phyloP scores from a whole-genome alignment of 2,329 filamentous ascomycete species.

The Pyrenochaeta sp. region DNA sequence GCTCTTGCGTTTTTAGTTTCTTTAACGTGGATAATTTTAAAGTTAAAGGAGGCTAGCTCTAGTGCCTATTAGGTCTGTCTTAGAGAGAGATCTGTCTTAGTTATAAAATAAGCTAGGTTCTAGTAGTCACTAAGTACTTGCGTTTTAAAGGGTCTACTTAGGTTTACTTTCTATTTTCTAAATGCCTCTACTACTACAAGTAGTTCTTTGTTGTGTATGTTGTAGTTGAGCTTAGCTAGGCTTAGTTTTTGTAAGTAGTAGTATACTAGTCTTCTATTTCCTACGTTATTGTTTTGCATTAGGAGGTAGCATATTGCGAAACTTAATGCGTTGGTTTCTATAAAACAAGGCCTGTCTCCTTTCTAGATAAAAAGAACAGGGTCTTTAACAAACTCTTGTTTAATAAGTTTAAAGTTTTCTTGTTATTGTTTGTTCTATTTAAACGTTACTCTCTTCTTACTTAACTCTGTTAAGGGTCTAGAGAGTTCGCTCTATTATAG shows the following conservation, averaged over 20 bases:
- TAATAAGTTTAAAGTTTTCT: conserved; percentile 11
- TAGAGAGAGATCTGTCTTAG: conserved; percentile 28
- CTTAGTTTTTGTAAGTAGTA: conserved; percentile 34
- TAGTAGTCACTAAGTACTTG: conserved; percentile 39
- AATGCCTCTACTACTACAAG: conserved; percentile 41
- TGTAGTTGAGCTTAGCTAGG: conserved; percentile 38
- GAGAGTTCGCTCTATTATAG: too few species aligned
- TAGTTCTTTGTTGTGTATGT: conserved; percentile 48
- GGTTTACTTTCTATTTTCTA: conserved; percentile 25
- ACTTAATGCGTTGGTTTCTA: conserved; percentile 33
- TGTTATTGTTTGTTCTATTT: too few species aligned
- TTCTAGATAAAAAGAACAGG: conserved; percentile 26
- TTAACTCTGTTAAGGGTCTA: too few species aligned
- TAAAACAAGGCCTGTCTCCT: conserved; percentile 5
- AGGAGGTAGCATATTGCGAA: conserved; percentile 11
- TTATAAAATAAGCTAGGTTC: conserved; percentile 40
- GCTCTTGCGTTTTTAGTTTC: not conserved
- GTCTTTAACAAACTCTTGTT: conserved; percentile 19
- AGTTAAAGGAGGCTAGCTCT: conserved; percentile 2
- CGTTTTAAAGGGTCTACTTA: conserved; percentile 12
- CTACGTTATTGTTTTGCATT: conserved; percentile 12
- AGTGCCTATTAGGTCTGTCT: conserved; percentile 30
- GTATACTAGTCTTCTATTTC: conserved; percentile 14
- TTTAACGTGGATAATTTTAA: conserved; percentile 3
- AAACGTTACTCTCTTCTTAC: too few species aligned